These are phyloP conservation scores for Verticillium longisporum DNA, from an alignment of 2,329 filamentous ascomycete species.

Conservation along the genomic window DNA sequence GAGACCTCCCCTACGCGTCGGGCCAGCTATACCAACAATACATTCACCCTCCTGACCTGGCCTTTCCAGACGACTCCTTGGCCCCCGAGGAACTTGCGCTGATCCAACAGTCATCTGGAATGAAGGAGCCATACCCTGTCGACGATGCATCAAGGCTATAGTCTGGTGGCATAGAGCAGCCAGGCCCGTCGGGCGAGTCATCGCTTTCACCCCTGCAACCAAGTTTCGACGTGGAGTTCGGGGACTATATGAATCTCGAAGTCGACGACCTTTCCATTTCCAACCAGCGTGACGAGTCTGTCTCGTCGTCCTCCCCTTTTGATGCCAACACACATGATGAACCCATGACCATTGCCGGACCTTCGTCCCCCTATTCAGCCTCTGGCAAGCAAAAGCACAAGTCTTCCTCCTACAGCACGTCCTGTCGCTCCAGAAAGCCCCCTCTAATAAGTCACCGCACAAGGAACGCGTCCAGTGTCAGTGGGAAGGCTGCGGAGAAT, in stretches of 20 bases:
- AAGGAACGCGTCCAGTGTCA: background rate
- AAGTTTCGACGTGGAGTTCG: background rate
- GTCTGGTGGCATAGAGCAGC: no score
- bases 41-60: no score
- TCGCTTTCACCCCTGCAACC: background rate
- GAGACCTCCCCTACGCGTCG: no score
- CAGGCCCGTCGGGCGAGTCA: background rate
- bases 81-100: no score
- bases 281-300: background rate
- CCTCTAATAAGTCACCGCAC: background rate
- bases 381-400: background rate
- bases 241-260: background rate
- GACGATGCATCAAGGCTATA: no score
- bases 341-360: background rate
- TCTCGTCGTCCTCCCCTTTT: background rate
- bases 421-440: background rate
- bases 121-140: no score
- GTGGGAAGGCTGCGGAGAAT: background rate
- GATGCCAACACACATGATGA: background rate
- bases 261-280: background rate
- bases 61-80: background rate
- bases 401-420: background rate
- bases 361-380: background rate
- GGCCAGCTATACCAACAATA: no score
- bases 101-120: no score